Evolutionary conservation across 768 basidiomycete species (phyloP).

Genomic region (Mycena pura): DNA sequence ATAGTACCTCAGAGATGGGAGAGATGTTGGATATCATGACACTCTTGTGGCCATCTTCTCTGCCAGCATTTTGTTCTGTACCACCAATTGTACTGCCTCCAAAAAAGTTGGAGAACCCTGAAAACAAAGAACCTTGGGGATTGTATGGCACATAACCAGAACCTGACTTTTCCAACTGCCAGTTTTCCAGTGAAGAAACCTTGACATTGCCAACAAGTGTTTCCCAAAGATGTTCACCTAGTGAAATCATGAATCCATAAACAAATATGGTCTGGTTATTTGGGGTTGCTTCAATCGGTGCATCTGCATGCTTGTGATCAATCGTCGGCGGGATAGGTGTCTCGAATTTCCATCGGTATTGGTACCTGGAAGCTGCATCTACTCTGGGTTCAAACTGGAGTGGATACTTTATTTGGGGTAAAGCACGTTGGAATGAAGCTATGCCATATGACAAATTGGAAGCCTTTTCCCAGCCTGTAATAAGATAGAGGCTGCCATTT

Average conservation of each 20-base stretch:
- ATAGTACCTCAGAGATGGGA: too few species aligned
- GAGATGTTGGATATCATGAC: too few species aligned
- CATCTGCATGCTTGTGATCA: neutral
- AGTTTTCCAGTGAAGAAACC: too few species aligned
- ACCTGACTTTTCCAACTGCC: too few species aligned
- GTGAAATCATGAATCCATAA: conserved; percentile 7
- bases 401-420: neutral
- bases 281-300: neutral
- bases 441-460: conserved; percentile 26
- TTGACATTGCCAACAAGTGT: too few species aligned
- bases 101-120: too few species aligned
- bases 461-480: conserved; percentile 30
- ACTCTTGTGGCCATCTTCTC: too few species aligned
- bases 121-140: too few species aligned
- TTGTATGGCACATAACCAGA: too few species aligned
- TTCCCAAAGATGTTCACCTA: too few species aligned
- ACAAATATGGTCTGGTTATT: conserved; percentile 13
- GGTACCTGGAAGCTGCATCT: neutral
- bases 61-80: too few species aligned
- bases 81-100: too few species aligned
- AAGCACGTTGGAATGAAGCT: conserved; percentile 17
- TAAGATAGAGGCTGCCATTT: conserved; percentile 26
- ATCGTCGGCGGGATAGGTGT: neutral
- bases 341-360: neutral
- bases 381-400: neutral